Conservation (phyloP, 2,329 filamentous ascomycete species). For the Ambrosiella beaveri region DNA sequence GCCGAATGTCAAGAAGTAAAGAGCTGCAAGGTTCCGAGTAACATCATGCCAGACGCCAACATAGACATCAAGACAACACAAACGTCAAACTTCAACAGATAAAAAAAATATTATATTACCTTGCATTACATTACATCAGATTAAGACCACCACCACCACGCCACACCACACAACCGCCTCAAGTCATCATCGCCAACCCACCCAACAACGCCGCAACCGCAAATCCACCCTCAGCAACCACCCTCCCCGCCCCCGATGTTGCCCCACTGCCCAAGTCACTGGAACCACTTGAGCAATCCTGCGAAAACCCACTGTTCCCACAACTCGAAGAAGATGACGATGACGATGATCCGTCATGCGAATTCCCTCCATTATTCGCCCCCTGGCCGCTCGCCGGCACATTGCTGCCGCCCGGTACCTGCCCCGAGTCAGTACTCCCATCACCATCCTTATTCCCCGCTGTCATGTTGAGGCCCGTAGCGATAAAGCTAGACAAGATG, state of each 20-base stretch:
- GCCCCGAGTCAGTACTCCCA: slow-evolving; percentile 11
- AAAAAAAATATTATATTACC: too few relatives aligned
- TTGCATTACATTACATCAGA: too few relatives aligned
- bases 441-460: slow-evolving; percentile 19
- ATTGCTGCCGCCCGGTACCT: slow-evolving; percentile 14
- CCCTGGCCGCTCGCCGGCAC: slow-evolving; percentile 2
- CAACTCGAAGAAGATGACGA: slow-evolving; percentile 3
- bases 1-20: too few relatives aligned
- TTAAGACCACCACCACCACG: too few relatives aligned
- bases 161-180: too few relatives aligned
- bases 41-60: too few relatives aligned
- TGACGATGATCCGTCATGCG: slow-evolving; percentile 1
- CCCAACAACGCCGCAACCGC: too few relatives aligned
- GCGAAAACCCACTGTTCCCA: slow-evolving; percentile 12
- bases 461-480: slow-evolving; percentile 62
- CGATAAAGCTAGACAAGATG: slow-evolving; percentile 60
- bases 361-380: background rate
- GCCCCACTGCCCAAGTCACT: background rate
- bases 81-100: too few relatives aligned
- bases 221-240: background rate
- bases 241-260: background rate
- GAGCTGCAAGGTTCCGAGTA: too few relatives aligned
- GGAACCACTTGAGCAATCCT: slow-evolving; percentile 8
- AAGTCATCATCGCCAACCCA: too few relatives aligned
- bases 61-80: too few relatives aligned